Base-by-base conservation (phyloP, 495 filamentous ascomycete species). In the Filosporella fistucella region DNA sequence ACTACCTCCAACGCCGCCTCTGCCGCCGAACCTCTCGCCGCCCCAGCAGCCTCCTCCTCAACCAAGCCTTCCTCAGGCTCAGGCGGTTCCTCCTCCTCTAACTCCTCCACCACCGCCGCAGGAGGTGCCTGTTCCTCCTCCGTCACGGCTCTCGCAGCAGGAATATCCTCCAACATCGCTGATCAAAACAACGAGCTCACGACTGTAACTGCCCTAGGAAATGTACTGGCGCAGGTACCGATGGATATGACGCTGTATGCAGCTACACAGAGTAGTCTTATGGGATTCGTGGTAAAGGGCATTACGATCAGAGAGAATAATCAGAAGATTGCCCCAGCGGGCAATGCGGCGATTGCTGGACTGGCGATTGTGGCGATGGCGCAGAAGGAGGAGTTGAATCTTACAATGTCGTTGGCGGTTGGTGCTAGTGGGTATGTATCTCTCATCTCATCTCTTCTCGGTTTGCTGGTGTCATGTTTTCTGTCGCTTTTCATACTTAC, bases 131-230 rank as follows among this genome's bases (percentile, higher is more conserved):
- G 50, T 17, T 47, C 44, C 5, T 11, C 42, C 12, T 20, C 42
- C 7, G 50, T 47, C 9, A 25, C 29, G 17, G 36, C 43, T 28
- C 44, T 53, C 26, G 50, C 50, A 8, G 26, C 36, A 10, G 50
- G 50, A 3, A 53, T 53, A 35, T 23, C 24, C 16, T 17, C 25
- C 28, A 53, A 53, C 24, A 53, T 53, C 44, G 50, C 25, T 0
- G 50, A 47, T 17, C 50, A 53, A 30, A 36, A 47, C 43, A 53
- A 53, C 21, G 50, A 53, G 24, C n/a, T 53, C 9, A 26, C 18
- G 1, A 43, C 50, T 16, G 50, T 47, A 1, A 53, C 25, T 7
- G 28, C 43, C 1, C 26, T 53, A 3, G 50, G 44, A 7, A 28
- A 39, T 13, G 37, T 53, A 0, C 18, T 53, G 7, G 35, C 50